These are phyloP conservation scores for Bipolaris bicolor DNA, from an alignment of 2,329 filamentous ascomycete genomes.

Conservation along the genomic window DNA sequence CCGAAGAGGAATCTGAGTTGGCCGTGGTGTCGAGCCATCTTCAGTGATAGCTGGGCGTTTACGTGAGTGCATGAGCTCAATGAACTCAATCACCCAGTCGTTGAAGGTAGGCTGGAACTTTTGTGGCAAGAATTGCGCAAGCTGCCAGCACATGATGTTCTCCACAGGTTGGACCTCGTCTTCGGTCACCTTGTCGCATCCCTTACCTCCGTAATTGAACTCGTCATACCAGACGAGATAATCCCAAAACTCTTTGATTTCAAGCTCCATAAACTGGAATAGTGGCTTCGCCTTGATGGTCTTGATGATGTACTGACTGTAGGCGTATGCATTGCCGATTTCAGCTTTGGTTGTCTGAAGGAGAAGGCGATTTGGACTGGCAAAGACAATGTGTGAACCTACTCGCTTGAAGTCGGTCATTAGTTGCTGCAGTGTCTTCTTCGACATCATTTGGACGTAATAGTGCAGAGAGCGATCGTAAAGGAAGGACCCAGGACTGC, in stretches of 20 bases:
- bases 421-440: slow-evolving; percentile 94
- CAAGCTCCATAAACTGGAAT: slow-evolving; percentile 95
- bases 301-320: slow-evolving; percentile 96
- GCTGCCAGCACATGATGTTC: slow-evolving; percentile 98
- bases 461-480: slow-evolving; percentile 95
- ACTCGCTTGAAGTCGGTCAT: slow-evolving; percentile 97
- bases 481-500: slow-evolving; percentile 89
- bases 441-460: slow-evolving; percentile 98
- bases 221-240: slow-evolving; percentile 99
- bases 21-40: slow-evolving; percentile 58
- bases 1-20: slow-evolving; percentile 66
- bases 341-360: slow-evolving; percentile 96
- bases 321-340: slow-evolving; percentile 94
- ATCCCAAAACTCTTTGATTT: slow-evolving; percentile 99
- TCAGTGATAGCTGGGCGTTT: slow-evolving; percentile 66
- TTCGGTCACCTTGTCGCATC: slow-evolving; percentile 79
- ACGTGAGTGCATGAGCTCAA: slow-evolving; percentile 87
- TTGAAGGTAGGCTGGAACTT: slow-evolving; percentile 85
- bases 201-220: slow-evolving; percentile 97
- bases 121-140: slow-evolving; percentile 83
- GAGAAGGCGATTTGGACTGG: slow-evolving; percentile 84
- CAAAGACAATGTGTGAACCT: slow-evolving; percentile 94
- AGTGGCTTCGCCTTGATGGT: slow-evolving; percentile 94
- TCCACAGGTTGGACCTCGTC: slow-evolving; percentile 80
- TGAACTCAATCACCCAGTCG: slow-evolving; percentile 93